Conservation (phyloP, 2,329 filamentous ascomycete genomes). For the Stagonosporopsis tanaceti region DNA sequence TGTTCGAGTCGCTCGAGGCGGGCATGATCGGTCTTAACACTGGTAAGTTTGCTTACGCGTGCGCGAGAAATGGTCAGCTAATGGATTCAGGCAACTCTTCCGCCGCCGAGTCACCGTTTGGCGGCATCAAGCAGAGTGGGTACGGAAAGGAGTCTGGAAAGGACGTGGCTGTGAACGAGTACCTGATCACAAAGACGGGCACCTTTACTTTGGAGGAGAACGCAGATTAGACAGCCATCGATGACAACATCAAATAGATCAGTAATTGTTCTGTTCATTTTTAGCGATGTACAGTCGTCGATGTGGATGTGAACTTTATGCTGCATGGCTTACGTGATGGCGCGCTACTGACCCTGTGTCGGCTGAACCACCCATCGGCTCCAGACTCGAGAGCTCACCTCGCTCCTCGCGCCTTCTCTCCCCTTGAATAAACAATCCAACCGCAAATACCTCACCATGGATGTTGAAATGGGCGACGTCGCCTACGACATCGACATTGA, state of each 20-base stretch:
- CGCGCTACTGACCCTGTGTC: conserved; percentile 8
- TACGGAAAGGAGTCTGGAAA: conserved; percentile 74
- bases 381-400: conserved; percentile 2
- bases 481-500: conserved; percentile 50
- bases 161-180: conserved; percentile 70
- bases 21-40: conserved; percentile 75
- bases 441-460: conserved; percentile 31
- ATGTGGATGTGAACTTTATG: background rate
- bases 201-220: conserved; percentile 64
- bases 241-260: background rate
- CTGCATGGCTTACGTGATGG: conserved; percentile 10
- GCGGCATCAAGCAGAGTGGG: conserved; percentile 72
- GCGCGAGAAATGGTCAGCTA: conserved; percentile 1
- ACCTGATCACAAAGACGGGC: conserved; percentile 70
- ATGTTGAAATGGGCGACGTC: conserved; percentile 47
- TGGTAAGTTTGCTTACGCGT: conserved; percentile 45
- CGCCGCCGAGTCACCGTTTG: conserved; percentile 71
- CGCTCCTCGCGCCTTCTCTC: conserved; percentile 25
- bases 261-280: background rate
- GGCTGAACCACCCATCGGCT: conserved; percentile 9
- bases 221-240: background rate
- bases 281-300: background rate
- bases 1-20: conserved; percentile 72
- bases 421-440: conserved; percentile 11
- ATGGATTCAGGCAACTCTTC: conserved; percentile 63